Evolutionary conservation across 495 filamentous ascomycete genomes (phyloP).

Genomic region (Ascobolus immersus): DNA sequence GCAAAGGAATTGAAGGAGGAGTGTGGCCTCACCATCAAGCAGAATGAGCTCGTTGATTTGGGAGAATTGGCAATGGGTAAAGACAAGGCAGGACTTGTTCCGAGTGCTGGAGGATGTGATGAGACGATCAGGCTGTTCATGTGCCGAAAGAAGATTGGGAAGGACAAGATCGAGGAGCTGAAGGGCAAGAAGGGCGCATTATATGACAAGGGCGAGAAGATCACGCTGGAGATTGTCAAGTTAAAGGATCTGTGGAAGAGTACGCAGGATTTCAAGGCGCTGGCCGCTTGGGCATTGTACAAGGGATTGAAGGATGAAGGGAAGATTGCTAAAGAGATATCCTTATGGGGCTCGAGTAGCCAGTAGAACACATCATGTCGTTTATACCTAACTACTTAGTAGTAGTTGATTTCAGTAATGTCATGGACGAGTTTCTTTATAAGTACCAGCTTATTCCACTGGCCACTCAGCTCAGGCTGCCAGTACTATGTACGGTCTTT

Average conservation of each 20-base stretch:
- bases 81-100: conserved; percentile 28
- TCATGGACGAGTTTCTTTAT: too few species aligned
- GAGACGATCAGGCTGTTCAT: conserved; percentile 62
- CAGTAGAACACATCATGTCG: too few species aligned
- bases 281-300: conserved; percentile 56
- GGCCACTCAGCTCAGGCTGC: too few species aligned
- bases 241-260: conserved; percentile 54
- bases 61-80: conserved; percentile 29
- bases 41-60: conserved; percentile 38
- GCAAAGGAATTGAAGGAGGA: conserved; percentile 70
- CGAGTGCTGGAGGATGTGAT: conserved; percentile 58
- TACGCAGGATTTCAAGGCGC: conserved; percentile 53
- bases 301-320: conserved; percentile 41
- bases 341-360: too few species aligned
- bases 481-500: too few species aligned
- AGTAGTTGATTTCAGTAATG: too few species aligned
- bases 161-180: conserved; percentile 37
- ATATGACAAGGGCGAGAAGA: conserved; percentile 58
- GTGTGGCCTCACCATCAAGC: conserved; percentile 32
- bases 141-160: conserved; percentile 40
- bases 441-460: too few species aligned
- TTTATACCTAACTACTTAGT: too few species aligned
- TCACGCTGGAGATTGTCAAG: conserved; percentile 46
- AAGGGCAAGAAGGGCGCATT: conserved; percentile 55
- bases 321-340: too few species aligned